Percentiles rank a stretch among this genome's conserved stretches.
phyloP scores from a whole-genome alignment of 2,329 filamentous ascomycete species.

The Pseudogymnoascus sp. region DNA sequence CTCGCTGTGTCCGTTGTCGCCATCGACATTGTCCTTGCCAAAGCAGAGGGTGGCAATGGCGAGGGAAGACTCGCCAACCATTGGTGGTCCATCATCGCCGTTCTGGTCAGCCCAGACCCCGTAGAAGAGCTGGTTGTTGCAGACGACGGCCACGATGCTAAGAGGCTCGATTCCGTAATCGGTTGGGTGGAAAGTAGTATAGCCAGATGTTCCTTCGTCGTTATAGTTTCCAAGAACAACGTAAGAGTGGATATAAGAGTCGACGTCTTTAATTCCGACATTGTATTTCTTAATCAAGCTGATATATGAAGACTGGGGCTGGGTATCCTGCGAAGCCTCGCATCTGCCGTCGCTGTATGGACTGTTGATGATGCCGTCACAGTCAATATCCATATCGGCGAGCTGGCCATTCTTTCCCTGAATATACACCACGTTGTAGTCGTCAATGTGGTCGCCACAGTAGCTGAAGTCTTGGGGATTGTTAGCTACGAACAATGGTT shows the following conservation, averaged over 20 bases:
- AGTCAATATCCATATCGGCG: constrained; percentile 51
- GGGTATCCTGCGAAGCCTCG: constrained; percentile 35
- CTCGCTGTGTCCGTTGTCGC: constrained; percentile 45
- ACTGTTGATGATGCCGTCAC: constrained; percentile 41
- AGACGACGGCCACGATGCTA: constrained; percentile 48
- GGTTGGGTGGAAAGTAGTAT: constrained; percentile 34
- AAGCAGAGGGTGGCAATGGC: constrained; percentile 50
- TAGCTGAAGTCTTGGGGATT: constrained; percentile 30
- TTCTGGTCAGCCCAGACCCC: constrained; percentile 56
- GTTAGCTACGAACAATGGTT: constrained; percentile 5
- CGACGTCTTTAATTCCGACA: constrained; percentile 35
- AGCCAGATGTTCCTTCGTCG: constrained; percentile 25
- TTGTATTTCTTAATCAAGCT: constrained; percentile 32
- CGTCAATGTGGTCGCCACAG: constrained; percentile 37
- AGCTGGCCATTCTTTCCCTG: constrained; percentile 35
- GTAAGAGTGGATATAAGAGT: constrained; percentile 44
- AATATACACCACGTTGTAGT: constrained; percentile 39
- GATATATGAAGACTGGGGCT: constrained; percentile 41
- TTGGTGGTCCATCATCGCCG: constrained; percentile 39
- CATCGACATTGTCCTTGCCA: constrained; percentile 39
- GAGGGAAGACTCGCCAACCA: constrained; percentile 49
- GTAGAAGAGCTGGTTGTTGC: constrained; percentile 43
- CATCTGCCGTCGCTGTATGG: constrained; percentile 38
- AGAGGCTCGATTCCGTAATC: constrained; percentile 39
- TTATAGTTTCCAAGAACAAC: constrained; percentile 44